These are phyloP conservation scores for Cystobasidium ongulense DNA, from an alignment of 768 basidiomycete genomes.

Conservation along the genomic window DNA sequence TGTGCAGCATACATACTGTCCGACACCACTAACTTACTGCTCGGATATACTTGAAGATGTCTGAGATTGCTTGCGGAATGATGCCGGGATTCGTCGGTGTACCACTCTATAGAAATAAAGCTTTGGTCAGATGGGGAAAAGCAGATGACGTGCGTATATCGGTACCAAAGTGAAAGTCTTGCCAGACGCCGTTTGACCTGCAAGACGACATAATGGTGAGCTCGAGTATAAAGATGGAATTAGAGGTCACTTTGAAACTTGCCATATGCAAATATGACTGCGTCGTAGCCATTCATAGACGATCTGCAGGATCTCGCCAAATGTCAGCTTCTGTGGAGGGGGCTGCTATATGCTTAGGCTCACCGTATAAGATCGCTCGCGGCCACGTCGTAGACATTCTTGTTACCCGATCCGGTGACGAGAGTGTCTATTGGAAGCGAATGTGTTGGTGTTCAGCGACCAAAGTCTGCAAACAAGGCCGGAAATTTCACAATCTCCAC, in stretches of 20 bases:
- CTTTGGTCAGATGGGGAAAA: neutral
- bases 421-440: constrained; percentile 36
- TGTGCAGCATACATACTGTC: constrained; percentile 40
- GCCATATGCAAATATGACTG: constrained; percentile 76
- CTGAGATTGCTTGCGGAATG: constrained; percentile 83
- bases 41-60: constrained; percentile 79
- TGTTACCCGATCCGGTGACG: constrained; percentile 39
- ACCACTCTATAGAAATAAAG: constrained; percentile 46
- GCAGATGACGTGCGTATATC: neutral
- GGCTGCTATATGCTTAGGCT: neutral
- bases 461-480: neutral
- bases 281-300: constrained; percentile 95
- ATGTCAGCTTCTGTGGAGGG: neutral
- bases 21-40: constrained; percentile 50
- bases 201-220: neutral
- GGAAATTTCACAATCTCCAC: neutral
- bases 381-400: constrained; percentile 36
- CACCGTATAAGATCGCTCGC: constrained; percentile 39
- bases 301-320: constrained; percentile 23
- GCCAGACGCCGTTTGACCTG: constrained; percentile 67
- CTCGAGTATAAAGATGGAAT: neutral
- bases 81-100: constrained; percentile 71
- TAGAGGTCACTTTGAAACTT: neutral
- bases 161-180: constrained; percentile 59
- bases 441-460: neutral